Conservation (phyloP, 345 rosid genomes). For the Salix brachista region DNA sequence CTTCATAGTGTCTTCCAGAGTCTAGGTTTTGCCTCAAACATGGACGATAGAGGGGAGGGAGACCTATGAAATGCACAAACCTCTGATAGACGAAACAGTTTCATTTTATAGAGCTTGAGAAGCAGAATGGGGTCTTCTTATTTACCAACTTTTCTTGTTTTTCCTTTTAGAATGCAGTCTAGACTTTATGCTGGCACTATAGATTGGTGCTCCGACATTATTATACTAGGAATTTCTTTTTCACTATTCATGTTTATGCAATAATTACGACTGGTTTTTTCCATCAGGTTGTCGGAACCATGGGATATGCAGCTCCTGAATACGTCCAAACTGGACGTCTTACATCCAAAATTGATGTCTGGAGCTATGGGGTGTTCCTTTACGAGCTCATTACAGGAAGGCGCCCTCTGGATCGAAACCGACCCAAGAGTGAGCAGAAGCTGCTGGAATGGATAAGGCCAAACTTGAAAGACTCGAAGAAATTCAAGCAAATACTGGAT, state of each 20-base stretch:
- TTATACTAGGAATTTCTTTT: neutral
- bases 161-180: neutral
- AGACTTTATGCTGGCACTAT: neutral
- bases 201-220: neutral
- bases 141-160: neutral
- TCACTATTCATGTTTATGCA: neutral
- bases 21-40: neutral
- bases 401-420: constrained; percentile 71
- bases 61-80: neutral
- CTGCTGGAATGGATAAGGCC: constrained; percentile 87
- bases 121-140: neutral
- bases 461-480: constrained; percentile 51
- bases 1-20: neutral
- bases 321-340: constrained; percentile 80
- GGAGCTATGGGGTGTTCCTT: constrained; percentile 94
- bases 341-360: constrained; percentile 77
- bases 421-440: constrained; percentile 76
- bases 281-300: constrained; percentile 78
- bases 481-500: constrained; percentile 58
- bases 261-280: constrained; percentile 6
- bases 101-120: neutral
- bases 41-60: neutral
- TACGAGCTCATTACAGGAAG: constrained; percentile 88
- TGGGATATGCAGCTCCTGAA: constrained; percentile 94
- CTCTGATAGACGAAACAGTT: neutral